phyloP scores from a whole-genome alignment of 495 filamentous ascomycete species.

The Chaetomidium leptoderma region DNA sequence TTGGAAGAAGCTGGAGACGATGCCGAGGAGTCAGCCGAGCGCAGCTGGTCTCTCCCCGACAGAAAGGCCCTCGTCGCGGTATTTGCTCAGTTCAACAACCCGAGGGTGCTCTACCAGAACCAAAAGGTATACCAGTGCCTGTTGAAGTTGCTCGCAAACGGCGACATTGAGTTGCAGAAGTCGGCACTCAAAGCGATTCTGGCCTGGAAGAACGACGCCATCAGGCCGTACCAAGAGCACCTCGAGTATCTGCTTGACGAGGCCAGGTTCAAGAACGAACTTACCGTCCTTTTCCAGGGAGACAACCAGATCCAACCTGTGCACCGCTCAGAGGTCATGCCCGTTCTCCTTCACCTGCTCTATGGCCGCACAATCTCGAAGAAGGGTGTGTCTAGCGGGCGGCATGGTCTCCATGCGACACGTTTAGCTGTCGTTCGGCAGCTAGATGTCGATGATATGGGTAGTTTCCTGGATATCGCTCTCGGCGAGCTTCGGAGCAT shows the following conservation, averaged over 20 bases:
- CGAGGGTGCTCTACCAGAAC: constrained; percentile 73
- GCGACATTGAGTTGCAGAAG: constrained; percentile 84
- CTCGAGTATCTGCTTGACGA: constrained; percentile 88
- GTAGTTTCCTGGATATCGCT: constrained; percentile 74
- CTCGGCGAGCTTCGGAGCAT: constrained; percentile 64
- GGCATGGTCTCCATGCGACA: constrained; percentile 58
- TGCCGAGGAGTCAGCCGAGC: constrained; percentile 55
- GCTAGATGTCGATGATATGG: constrained; percentile 58
- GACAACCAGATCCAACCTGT: constrained; percentile 69
- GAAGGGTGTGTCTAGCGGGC: constrained; percentile 62
- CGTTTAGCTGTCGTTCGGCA: constrained; percentile 54
- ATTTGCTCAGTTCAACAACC: constrained; percentile 82
- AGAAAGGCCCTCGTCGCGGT: constrained; percentile 74
- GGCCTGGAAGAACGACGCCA: constrained; percentile 74
- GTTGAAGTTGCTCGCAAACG: constrained; percentile 70
- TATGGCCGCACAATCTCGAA: constrained; percentile 86
- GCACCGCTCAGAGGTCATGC: constrained; percentile 68
- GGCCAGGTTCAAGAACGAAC: constrained; percentile 83
- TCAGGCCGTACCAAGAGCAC: constrained; percentile 79
- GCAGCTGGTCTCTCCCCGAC: constrained; percentile 56
- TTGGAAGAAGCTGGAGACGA: constrained; percentile 37
- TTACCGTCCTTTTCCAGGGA: constrained; percentile 79
- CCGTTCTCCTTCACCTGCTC: constrained; percentile 78
- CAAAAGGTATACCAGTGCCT: constrained; percentile 70
- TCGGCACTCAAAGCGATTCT: constrained; percentile 77